Conservation (phyloP, 352 stramenopile species). For the Pythium pyrilobum region DNA sequence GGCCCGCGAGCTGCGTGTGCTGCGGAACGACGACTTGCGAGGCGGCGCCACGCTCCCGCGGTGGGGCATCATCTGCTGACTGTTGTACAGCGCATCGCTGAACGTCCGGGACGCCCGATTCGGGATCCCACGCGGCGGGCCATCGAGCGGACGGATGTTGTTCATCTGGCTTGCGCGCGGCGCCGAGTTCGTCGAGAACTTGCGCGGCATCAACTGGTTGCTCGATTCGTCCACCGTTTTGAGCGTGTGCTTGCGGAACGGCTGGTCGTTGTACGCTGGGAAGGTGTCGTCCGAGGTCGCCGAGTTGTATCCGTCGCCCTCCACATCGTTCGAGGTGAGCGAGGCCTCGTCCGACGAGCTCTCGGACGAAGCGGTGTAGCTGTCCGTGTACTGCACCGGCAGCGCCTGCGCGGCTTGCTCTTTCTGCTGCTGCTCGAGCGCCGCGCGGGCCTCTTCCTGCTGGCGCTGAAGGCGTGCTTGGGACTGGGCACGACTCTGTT, state of each 20-base stretch:
- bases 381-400: constrained; percentile 51
- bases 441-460: constrained; percentile 7
- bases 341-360: constrained; percentile 55
- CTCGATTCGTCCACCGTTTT: constrained; percentile 70
- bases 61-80: constrained; percentile 21
- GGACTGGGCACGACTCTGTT: background rate
- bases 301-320: constrained; percentile 43
- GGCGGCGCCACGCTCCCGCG: constrained; percentile 27
- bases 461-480: no score
- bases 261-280: constrained; percentile 36
- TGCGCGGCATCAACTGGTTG: constrained; percentile 45
- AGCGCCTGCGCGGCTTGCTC: constrained; percentile 6
- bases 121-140: constrained; percentile 24
- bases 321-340: constrained; percentile 66
- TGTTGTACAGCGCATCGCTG: constrained; percentile 34
- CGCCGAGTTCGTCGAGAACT: constrained; percentile 23
- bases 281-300: constrained; percentile 64
- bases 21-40: constrained; percentile 75
- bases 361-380: constrained; percentile 64
- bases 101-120: constrained; percentile 36
- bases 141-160: constrained; percentile 52
- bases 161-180: constrained; percentile 31
- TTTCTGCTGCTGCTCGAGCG: constrained; percentile 23
- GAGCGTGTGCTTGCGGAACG: constrained; percentile 53
- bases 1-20: constrained; percentile 63